A percentile compares a stretch with the other conserved stretches of the same genome.
Evolutionary conservation across 2,329 filamentous ascomycete genomes (phyloP).

Genomic region (Xylariaceae sp.): DNA sequence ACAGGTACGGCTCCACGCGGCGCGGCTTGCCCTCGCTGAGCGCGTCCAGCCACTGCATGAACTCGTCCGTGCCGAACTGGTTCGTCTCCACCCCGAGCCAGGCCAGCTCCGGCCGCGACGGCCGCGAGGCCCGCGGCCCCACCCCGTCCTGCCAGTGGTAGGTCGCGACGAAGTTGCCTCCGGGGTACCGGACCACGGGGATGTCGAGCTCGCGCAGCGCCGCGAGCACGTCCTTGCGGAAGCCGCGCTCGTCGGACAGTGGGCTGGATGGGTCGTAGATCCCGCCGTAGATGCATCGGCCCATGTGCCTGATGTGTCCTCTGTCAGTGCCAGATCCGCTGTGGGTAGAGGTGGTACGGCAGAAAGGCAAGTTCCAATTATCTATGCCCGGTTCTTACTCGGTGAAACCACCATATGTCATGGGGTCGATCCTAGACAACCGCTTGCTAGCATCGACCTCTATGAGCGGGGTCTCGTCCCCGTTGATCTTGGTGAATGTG

Average conservation of each 20-base stretch:
- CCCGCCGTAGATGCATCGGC: slow-evolving; percentile 84
- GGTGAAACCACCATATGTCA: slow-evolving; percentile 83
- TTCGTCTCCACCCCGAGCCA: slow-evolving; percentile 80
- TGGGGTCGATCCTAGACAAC: slow-evolving; percentile 74
- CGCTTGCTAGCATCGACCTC: slow-evolving; percentile 65
- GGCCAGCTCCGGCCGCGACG: slow-evolving; percentile 70
- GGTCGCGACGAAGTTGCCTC: slow-evolving; percentile 82
- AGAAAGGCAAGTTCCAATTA: too few species aligned
- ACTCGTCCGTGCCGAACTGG: slow-evolving; percentile 83
- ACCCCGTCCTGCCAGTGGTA: slow-evolving; percentile 86
- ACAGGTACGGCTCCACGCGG: slow-evolving; percentile 76
- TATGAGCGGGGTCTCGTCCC: slow-evolving; percentile 64
- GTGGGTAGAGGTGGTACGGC: not conserved
- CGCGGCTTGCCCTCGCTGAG: slow-evolving; percentile 63
- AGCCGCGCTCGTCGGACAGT: slow-evolving; percentile 74
- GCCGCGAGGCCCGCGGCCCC: slow-evolving; percentile 71
- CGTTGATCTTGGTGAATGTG: slow-evolving; percentile 69
- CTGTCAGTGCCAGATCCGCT: not conserved
- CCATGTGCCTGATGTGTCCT: slow-evolving; percentile 71
- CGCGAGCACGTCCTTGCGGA: slow-evolving; percentile 76
- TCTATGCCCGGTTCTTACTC: slow-evolving; percentile 65
- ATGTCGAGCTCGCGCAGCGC: slow-evolving; percentile 74
- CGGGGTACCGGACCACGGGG: slow-evolving; percentile 79
- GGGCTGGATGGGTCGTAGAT: slow-evolving; percentile 78
- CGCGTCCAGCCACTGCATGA: slow-evolving; percentile 77